Evolutionary conservation across 768 basidiomycete species (phyloP).

Genomic region (Pholiota conissans): DNA sequence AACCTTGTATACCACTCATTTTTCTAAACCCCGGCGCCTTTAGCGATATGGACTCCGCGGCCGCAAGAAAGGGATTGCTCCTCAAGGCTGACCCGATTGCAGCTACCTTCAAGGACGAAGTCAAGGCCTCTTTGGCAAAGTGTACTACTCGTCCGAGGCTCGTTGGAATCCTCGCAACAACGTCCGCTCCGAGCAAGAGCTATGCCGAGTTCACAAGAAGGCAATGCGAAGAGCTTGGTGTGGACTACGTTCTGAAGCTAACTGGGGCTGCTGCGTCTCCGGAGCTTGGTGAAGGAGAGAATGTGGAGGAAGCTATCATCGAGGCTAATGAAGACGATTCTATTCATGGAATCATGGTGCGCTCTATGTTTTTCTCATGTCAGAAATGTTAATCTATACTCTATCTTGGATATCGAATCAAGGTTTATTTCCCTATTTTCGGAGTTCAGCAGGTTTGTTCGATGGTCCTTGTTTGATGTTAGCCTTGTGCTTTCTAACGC

Average conservation of each 20-base stretch:
- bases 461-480: neutral
- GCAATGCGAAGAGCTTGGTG: slow-evolving; percentile 86
- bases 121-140: slow-evolving; percentile 46
- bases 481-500: neutral
- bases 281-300: slow-evolving; percentile 74
- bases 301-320: slow-evolving; percentile 94
- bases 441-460: slow-evolving; percentile 78
- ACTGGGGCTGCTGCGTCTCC: slow-evolving; percentile 63
- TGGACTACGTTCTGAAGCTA: slow-evolving; percentile 78
- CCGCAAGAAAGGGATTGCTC: slow-evolving; percentile 65
- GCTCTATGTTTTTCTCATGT: slow-evolving; percentile 18
- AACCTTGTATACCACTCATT: neutral
- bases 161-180: slow-evolving; percentile 89
- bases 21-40: neutral
- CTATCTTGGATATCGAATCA: slow-evolving; percentile 4
- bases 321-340: slow-evolving; percentile 87
- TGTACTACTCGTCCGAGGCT: slow-evolving; percentile 60
- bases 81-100: slow-evolving; percentile 81
- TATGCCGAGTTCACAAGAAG: slow-evolving; percentile 92
- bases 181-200: slow-evolving; percentile 72
- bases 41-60: slow-evolving; percentile 14
- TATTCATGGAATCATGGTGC: slow-evolving; percentile 94
- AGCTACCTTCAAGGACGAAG: slow-evolving; percentile 67
- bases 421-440: slow-evolving; percentile 98
- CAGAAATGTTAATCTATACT: neutral